Evolutionary conservation across 768 basidiomycete genomes (phyloP), one percentile per base, ranked within the genome.

Genomic region (Tulasnella sp.): DNA sequence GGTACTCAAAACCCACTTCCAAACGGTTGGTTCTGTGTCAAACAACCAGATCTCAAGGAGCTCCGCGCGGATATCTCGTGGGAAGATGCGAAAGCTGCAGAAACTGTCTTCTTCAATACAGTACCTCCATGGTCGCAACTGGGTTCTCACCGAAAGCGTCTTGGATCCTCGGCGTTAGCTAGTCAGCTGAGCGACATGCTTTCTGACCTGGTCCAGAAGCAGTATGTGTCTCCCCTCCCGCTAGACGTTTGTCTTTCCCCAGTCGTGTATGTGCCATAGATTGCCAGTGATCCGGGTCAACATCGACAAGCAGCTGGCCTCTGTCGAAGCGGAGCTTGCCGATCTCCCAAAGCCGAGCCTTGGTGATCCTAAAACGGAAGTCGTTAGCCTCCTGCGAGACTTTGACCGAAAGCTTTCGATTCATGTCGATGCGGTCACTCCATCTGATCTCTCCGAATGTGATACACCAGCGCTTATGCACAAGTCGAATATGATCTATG

Each of bases 11-110:
- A 59, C n/a, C 63, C 73, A 0, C 72, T 83, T 1, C 72, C 75
- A 3, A 78, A 83, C 54, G 78, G 78, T 19, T 85, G 83, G 82
- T 80, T 72, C 64, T 80, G 77, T 60, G 78, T 81, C 48, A 80
- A 80, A 62, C 80, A 79, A 60, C 78, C 79, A 0, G 73, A 73
- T 64, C 78, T 81, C 0, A 72, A 69, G 1, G 77, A 81, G 11
- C 66, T 85, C 13, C 76, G 75, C 19, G 53, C 69, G 0, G 79
- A 78, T 2, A 74, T 80, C 43, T 75, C 80, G 1, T 88, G 84
- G 83, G 70, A 68, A 15, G 73, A 79, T 19, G 88, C 87, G 0
- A 78, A 86, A 2, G 61, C 67, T 27, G 68, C 68, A 27, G 87
- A 89, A 65, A 68, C 76, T 4, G 69, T 73, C 0, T 89, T 78